A percentile compares a stretch with the other conserved stretches of the same genome.
These are phyloP conservation scores for Fusarium torulosum DNA, from an alignment of 2,329 filamentous ascomycete species.

Conservation along the genomic window DNA sequence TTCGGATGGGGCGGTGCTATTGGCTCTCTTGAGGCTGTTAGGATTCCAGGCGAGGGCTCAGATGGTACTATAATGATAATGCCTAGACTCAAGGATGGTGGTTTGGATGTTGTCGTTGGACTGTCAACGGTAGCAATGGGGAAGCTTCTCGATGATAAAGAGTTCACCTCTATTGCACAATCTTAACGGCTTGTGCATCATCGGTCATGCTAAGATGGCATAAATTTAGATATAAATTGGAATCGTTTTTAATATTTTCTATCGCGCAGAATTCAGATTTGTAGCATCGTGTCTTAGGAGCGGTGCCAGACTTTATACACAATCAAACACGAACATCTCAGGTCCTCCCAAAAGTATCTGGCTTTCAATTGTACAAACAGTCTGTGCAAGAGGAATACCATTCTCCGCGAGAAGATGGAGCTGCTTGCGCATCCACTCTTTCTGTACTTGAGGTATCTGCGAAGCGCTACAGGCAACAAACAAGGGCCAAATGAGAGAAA, in stretches of 20 bases:
- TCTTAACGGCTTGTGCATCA: no score
- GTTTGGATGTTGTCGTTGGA: not conserved
- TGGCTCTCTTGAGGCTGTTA: not conserved
- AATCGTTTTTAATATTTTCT: no score
- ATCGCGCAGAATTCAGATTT: no score
- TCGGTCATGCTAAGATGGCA: no score
- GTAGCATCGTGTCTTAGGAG: no score
- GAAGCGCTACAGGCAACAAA: not conserved
- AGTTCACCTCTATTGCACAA: not conserved
- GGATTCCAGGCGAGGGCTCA: not conserved
- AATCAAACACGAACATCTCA: not conserved
- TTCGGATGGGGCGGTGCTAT: not conserved
- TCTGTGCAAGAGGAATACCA: not conserved
- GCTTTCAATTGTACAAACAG: not conserved
- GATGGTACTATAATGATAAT: not conserved
- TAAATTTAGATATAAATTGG: no score
- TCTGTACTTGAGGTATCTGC: not conserved
- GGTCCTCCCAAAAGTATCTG: not conserved
- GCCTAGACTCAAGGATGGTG: not conserved
- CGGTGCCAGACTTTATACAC: not conserved
- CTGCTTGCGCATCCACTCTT: not conserved
- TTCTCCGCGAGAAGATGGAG: not conserved
- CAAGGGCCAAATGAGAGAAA: conserved; percentile 2
- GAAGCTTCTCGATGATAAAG: not conserved
- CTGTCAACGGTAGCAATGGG: not conserved